phyloP scores from a whole-genome alignment of 2,329 filamentous ascomycete species.

The Cladobotryum mycophilum region DNA sequence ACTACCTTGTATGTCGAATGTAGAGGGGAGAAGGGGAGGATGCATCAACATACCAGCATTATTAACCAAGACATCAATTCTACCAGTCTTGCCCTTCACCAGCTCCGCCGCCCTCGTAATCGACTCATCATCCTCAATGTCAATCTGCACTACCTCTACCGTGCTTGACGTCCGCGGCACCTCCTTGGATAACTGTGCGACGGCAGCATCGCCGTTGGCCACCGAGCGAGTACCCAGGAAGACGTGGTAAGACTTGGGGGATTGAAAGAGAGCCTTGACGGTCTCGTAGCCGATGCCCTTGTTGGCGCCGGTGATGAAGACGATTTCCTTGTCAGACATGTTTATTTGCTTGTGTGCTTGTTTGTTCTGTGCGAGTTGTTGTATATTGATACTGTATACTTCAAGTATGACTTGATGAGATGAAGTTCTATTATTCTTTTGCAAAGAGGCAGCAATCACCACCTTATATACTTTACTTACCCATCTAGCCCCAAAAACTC shows the following conservation, averaged over 20 bases:
- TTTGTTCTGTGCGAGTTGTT: not conserved
- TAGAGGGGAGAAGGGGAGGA: too few species aligned
- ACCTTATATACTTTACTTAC: too few species aligned
- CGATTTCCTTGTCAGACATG: slow-evolving; percentile 28
- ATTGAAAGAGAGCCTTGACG: slow-evolving; percentile 46
- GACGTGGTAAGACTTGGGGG: slow-evolving; percentile 44
- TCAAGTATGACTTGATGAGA: too few species aligned
- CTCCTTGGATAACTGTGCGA: slow-evolving; percentile 34
- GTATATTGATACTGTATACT: not conserved
- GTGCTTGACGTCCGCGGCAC: slow-evolving; percentile 33
- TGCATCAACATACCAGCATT: slow-evolving; percentile 41
- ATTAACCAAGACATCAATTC: slow-evolving; percentile 49
- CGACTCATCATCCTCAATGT: slow-evolving; percentile 46
- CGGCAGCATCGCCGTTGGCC: slow-evolving; percentile 44
- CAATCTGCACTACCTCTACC: slow-evolving; percentile 43
- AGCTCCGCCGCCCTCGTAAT: slow-evolving; percentile 40
- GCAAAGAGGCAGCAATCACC: too few species aligned
- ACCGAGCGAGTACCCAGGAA: slow-evolving; percentile 48
- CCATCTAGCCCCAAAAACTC: too few species aligned
- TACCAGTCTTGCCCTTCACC: slow-evolving; percentile 36
- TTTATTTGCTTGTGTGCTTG: not conserved
- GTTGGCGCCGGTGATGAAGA: slow-evolving; percentile 56
- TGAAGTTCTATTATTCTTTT: too few species aligned
- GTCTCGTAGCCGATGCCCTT: slow-evolving; percentile 56
- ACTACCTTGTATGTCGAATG: too few species aligned